These are phyloP conservation scores for Dryadomyces quercivorus DNA, from an alignment of 2,329 filamentous ascomycete genomes.

Conservation along the genomic window DNA sequence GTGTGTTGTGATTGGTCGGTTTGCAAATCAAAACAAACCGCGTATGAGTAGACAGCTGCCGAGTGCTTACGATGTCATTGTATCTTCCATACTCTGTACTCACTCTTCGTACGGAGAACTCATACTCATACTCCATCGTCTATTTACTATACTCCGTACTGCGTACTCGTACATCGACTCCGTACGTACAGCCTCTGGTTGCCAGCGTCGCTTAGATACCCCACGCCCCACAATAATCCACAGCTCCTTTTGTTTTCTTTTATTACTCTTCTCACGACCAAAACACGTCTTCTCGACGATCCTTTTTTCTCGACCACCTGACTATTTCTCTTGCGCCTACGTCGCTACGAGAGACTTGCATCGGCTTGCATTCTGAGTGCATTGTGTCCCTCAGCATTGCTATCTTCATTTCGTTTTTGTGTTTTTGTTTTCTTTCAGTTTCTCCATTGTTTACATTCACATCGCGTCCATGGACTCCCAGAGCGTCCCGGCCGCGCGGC, in stretches of 20 bases:
- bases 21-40: slow-evolving; percentile 1
- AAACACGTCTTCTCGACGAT: neutral
- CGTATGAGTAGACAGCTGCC: no score
- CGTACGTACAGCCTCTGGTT: neutral
- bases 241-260: neutral
- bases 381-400: neutral
- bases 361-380: neutral
- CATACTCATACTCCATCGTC: no score
- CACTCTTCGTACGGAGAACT: no score
- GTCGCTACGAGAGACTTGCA: neutral
- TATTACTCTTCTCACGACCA: neutral
- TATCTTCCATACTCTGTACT: no score
- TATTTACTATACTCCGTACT: no score
- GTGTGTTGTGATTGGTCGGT: neutral
- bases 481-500: neutral
- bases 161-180: neutral
- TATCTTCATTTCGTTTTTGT: neutral
- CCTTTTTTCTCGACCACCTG: neutral
- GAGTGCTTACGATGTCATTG: no score
- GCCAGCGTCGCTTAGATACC: neutral
- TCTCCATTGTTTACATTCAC: neutral
- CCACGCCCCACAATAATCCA: neutral
- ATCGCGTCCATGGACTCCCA: neutral
- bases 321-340: neutral
- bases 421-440: neutral